Evolutionary conservation across 805 yeast species (phyloP), one percentile per base, ranked within the genome.

Genomic region (Wickerhamomyces subpelliculosus): DNA sequence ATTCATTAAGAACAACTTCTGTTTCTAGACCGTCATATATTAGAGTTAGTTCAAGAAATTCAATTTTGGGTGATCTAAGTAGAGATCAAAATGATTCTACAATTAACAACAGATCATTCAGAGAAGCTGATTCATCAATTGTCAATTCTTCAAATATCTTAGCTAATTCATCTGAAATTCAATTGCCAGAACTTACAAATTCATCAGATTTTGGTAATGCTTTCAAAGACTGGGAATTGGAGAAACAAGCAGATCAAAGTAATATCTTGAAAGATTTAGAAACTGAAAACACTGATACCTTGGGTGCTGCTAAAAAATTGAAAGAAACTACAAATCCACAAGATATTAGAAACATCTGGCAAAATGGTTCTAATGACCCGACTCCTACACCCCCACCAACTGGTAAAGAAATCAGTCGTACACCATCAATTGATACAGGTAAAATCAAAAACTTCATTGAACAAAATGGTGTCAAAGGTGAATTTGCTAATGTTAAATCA

Each of bases 171-270:
- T 29, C 32, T 9, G 32, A 29, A 27, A 39, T 27, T 5, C 10
- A 21, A 29, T 57, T 73, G 35, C 78, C 78, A 4, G 73, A 73
- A 19, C 42, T 35, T 70, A 21, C 64, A 74, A 1, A 61, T 26
- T 72, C 70, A 32, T 70, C 77, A 3, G 76, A 72, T 13, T 67
- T 72, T 50, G 75, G 62, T 34, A 55, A 56, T 34, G 70, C 69
- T 32, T 70, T 72, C 49, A 55, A 55, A 22, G 57, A 57, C 16
- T 58, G 68, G 50, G 52, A 55, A 25, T 29, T 45, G 18, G 19
- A 39, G 7, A 26, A 28, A 9, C 28, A 33, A 29, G 14, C 19
- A 3, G 29, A 33, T 13, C 18, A 18, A 5, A n/a, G 12, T 5
- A 18, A 12, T 18, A 14, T 18, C 18, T 13, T 19, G 27, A n/a